Base-by-base conservation (phyloP, 208 protist species). In the Crithidia thermophila region DNA sequence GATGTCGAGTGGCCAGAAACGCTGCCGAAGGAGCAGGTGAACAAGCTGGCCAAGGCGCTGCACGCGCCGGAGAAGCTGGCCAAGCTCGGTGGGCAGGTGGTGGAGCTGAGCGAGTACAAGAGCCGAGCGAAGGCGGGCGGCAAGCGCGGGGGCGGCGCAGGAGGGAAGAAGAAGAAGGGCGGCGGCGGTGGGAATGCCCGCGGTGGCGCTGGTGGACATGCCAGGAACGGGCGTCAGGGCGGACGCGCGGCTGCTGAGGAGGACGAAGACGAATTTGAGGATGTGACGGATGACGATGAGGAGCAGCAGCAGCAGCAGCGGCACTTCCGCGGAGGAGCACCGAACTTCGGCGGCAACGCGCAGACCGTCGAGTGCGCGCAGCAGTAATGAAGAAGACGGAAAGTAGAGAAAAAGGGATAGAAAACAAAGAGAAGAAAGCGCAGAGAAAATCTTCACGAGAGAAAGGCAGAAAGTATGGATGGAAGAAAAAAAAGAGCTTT, bases 1-100 rank as follows among this genome's bases (percentile, higher is more conserved):
- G 75, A 84, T 10, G 84, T 98, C 23, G 71, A 90, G 64, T 97
- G 93, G 83, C 95, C 95, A 0, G 62, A 60, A 37, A 65, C 73
- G 61, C 72, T 94, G 57, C 65, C 78, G 23, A 31, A 23, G 20
- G 61, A 39, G 31, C 60, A 75, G 58, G 33, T 93, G 16, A 36
- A 77, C 25, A 33, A 55, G 21, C 70, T 94, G 36, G 87, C 79
- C 14, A 43, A 43, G 0, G 82, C 79, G 11, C 76, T 94, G 30
- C 49, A 58, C 18, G 60, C 75, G n/a, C 53, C 75, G 11, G 71
- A 71, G 33, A 79, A 74, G 66, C 62, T 72, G 16, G 72, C 68
- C 28, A 82, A 65, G 37, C 46, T 94, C 11, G 78, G 74, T 25
- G 89, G 89, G n/a, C 86, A 94, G 60, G 70, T 83, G 33, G 76